Evolutionary conservation across 2,329 filamentous ascomycete species (phyloP).

Genomic region (Hymenoscyphus salicellus): DNA sequence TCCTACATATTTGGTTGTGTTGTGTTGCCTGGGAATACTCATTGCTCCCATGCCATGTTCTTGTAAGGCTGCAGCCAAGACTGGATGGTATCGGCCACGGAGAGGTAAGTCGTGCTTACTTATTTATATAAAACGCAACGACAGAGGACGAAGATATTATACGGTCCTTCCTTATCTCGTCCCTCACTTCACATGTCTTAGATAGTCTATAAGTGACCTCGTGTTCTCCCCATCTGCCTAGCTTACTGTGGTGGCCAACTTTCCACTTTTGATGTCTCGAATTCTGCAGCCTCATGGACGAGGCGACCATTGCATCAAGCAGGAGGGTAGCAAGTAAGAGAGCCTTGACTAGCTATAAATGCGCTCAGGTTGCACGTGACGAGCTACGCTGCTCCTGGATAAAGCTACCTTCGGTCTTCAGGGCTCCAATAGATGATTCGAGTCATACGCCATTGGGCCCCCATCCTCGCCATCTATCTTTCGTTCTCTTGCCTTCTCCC

Average conservation of each 20-base stretch:
- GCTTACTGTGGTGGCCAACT: not conserved
- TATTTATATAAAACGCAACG: not conserved
- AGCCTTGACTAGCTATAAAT: not conserved
- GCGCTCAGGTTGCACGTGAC: not conserved
- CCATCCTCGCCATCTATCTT: constrained; percentile 3
- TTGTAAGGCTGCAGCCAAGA: not conserved
- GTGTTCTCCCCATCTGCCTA: not conserved
- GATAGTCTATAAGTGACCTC: not conserved
- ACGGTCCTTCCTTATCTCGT: not conserved
- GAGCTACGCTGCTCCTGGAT: not conserved
- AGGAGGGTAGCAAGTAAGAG: not conserved
- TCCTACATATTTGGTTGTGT: not conserved
- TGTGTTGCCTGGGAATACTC: not conserved
- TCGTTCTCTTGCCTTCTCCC: constrained; percentile 12
- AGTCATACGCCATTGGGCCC: constrained; percentile 12
- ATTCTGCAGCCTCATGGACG: constrained; percentile 3
- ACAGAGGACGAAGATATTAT: not conserved
- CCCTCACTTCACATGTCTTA: not conserved
- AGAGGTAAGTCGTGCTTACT: not conserved
- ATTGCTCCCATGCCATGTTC: not conserved
- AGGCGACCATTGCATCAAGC: not conserved
- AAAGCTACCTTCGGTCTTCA: not conserved
- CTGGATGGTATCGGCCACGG: not conserved
- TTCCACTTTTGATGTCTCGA: not conserved
- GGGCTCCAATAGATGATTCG: constrained; percentile 2